Conservation (phyloP, 73 alveolate genomes). For the Paramecium sexaurelia region DNA sequence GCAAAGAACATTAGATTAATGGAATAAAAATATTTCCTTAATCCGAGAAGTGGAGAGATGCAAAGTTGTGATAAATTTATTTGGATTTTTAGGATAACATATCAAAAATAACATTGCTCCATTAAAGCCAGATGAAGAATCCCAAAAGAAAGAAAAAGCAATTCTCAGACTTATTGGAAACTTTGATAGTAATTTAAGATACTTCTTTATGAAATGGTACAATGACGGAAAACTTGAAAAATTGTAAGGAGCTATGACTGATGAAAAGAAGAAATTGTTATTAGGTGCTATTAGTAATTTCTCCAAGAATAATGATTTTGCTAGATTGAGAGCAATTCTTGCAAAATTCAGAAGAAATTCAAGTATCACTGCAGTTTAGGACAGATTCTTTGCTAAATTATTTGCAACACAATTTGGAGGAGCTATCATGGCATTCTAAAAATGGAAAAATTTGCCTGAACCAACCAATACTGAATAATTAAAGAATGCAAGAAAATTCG, state of each 20-base stretch:
- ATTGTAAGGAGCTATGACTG: conserved; percentile 12
- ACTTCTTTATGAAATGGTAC: not conserved
- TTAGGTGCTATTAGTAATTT: not conserved
- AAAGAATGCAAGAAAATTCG: conserved; percentile 45
- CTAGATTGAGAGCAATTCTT: not conserved
- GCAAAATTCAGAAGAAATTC: conserved; percentile 23
- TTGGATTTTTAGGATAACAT: not conserved
- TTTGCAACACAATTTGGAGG: conserved; percentile 42
- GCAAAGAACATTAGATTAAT: not conserved
- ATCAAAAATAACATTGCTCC: conserved; percentile 10
- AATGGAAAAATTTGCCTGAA: conserved; percentile 50
- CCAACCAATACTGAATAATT: conserved; percentile 33
- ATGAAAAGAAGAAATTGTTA: conserved; percentile 20
- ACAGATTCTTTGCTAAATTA: conserved; percentile 44
- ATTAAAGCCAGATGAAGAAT: not conserved
- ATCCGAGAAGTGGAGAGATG: conserved; percentile 21
- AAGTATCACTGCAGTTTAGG: not conserved
- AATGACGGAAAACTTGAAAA: not conserved
- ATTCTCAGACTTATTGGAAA: not conserved
- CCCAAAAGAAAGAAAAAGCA: not conserved
- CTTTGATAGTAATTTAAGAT: not conserved
- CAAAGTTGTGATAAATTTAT: not conserved
- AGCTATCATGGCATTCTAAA: not conserved
- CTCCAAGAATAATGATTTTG: not conserved
- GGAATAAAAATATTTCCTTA: conserved; percentile 23